Evolutionary conservation across 805 yeast species (phyloP).

Genomic region (Candida vartiovaarae): DNA sequence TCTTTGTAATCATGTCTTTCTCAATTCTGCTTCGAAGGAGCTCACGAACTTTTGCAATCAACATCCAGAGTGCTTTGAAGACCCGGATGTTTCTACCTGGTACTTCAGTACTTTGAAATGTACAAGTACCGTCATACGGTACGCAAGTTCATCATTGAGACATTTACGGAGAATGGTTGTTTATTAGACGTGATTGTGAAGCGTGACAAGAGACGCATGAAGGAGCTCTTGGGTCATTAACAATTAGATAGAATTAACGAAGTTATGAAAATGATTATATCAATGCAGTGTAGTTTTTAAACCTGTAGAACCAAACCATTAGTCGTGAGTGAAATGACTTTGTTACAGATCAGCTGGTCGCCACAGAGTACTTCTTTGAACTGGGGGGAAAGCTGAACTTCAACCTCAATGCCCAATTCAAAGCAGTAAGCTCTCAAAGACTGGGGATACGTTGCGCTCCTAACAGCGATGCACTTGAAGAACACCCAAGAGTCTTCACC

Average conservation of each 20-base stretch:
- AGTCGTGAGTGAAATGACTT: constrained; percentile 5
- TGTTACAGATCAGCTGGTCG: constrained; percentile 12
- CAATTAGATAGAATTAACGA: neutral
- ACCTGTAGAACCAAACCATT: constrained; percentile 6
- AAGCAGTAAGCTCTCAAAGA: constrained; percentile 7
- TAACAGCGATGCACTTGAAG: constrained; percentile 8
- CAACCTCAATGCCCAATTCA: constrained; percentile 7
- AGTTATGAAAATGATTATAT: neutral
- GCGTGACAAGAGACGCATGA: constrained; percentile 32
- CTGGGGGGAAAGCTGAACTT: constrained; percentile 4
- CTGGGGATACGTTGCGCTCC: neutral
- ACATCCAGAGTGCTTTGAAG: constrained; percentile 47
- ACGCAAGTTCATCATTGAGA: constrained; percentile 58
- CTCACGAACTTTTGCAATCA: constrained; percentile 46
- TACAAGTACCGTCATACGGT: constrained; percentile 57
- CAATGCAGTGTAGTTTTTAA: neutral
- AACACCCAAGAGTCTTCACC: constrained; percentile 4
- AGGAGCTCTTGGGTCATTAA: constrained; percentile 13
- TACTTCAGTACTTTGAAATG: constrained; percentile 42
- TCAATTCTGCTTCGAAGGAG: constrained; percentile 50
- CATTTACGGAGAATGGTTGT: constrained; percentile 43
- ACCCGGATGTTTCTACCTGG: constrained; percentile 46
- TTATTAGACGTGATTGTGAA: constrained; percentile 46
- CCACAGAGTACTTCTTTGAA: constrained; percentile 7
- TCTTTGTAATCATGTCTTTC: constrained; percentile 47